Base-by-base conservation (phyloP, 371 early-diverging fungal species). In the Zychaea mexicana region DNA sequence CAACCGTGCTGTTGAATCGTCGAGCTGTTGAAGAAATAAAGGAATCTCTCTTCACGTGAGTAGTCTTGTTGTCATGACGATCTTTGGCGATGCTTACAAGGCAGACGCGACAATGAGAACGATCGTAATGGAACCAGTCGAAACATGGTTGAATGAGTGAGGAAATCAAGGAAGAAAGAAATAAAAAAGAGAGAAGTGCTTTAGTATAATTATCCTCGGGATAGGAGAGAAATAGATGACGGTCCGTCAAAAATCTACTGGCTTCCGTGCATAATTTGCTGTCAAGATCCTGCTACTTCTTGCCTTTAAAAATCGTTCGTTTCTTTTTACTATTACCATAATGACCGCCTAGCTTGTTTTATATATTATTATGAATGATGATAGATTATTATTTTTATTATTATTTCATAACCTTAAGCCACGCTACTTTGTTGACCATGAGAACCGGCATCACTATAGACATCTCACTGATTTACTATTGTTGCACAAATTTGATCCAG, bases 1-100 rank as follows among this genome's bases (percentile, higher is more conserved):
- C 56, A 22, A 17, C 19, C 19, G 56, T 58, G 45, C 59, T 58
- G 24, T 58, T 58, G 28, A 58, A 45, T 19, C 59, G 59, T 45
- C 59, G 59, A 17, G 49, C 22, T 19, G 13, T 24, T 49, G 17
- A 19, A 46, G 46, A 3, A 46, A 46, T 6, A 49, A 2, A 49
- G 26, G 24, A n/a, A 49, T 4, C 21, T 49, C 15, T 4, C 21
- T 49, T 15, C 42, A 15, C 42, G 15, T 42, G 5, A 42, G 42
- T 42, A 42, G 42, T 12, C 42, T 17, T 42, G 42, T 42, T 42
- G 42, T 42, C 42, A 42, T 12, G 7, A 42, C 42, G n/a, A n/a
- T n/a, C n/a, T n/a, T n/a, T n/a, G n/a, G 15, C 42, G 42, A 42
- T 42, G 4, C 42, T 42, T 42, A 42, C 42, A 42, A 17, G 42